Evolutionary conservation across 164 flowering plant genomes (phyloP), one percentile per base, ranked within the genome.

Genomic region (Stephania japonica): DNA sequence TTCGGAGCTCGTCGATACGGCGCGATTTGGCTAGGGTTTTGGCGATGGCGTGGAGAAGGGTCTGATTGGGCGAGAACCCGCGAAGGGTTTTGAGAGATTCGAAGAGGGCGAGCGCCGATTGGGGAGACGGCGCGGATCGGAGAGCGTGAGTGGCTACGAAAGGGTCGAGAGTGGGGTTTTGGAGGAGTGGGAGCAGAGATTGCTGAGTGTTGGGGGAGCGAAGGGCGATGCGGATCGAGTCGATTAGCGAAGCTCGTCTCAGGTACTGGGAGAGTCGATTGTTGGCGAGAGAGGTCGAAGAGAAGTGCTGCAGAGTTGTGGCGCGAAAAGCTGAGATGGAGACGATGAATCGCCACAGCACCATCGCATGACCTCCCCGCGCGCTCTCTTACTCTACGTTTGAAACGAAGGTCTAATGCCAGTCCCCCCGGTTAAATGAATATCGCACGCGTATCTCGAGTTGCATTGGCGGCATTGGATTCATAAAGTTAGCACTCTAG

Each of bases 41-140:
- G 71, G 97, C 94, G 67, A 93, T 62, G 4, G 94, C 85, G 47
- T 76, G 72, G 24, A 93, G 80, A 23, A 90, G 88, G 4, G 75
- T 42, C 65, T 84, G 87, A 41, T 83, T 77, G 72, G 87, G 91
- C 13, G 78, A 59, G 74, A 89, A 90, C 64, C 78, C 72, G 6
- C 85, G 86, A 44, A 82, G 71, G 56, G 77, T 66, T 53, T 84
- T 76, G 1, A 93, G 85, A n/a, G 75, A 65, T 16, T 88, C 81
- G 49, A 86, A n/a, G 65, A 91, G 71, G 68, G 84, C 80, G 23
- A 93, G 82, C 1, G 97, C 97, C 23, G 92, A 84, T 13, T 86
- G 88, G 0, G 90, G 86, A 3, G 92, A 88, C 16, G 99, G 97
- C 43, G 97, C 88, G 18, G 91, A 86, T 1, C 87, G 87, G 32